Base-by-base conservation (phyloP, 495 filamentous ascomycete species). In the Cercophora samala region DNA sequence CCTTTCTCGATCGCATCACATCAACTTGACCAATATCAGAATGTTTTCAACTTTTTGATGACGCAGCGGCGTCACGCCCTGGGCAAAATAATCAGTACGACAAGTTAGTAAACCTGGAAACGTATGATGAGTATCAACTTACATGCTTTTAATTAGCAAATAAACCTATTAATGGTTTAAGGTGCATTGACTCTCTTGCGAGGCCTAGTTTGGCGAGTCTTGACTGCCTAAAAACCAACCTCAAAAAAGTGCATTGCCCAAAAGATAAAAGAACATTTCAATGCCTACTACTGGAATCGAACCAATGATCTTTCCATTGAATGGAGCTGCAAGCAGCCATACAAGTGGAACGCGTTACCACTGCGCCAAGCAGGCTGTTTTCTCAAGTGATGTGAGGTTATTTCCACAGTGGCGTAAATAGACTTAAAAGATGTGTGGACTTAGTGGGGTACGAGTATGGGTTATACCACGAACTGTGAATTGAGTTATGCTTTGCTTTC, bases 1-100 rank as follows among this genome's bases (percentile, higher is more conserved):
- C 68, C 1, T 70, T 74, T 32, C 70, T 74, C 5, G 72, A 75
- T 23, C 71, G 60, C 23, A 68, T 74, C 21, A 70, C 62, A 18
- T 42, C 64, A 11, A 37, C 4, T 24, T 67, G 46, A 69, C n/a
- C n/a, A n/a, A n/a, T n/a, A n/a, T n/a, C n/a, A n/a, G n/a, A n/a
- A n/a, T n/a, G n/a, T n/a, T n/a, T n/a, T n/a, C n/a, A n/a, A n/a
- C n/a, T n/a, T n/a, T n/a, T n/a, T n/a, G n/a, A n/a, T n/a, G n/a
- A n/a, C n/a, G n/a, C n/a, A n/a, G n/a, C n/a, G n/a, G n/a, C n/a
- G n/a, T n/a, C n/a, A n/a, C n/a, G n/a, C n/a, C n/a, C n/a, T n/a
- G n/a, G n/a, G n/a, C n/a, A n/a, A n/a, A n/a, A n/a, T n/a, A n/a
- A n/a, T n/a, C n/a, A n/a, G n/a, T n/a, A n/a, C n/a, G n/a, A n/a